Evolutionary conservation across 2,329 filamentous ascomycete species (phyloP).

Genomic region (Setomelanomma holmii): DNA sequence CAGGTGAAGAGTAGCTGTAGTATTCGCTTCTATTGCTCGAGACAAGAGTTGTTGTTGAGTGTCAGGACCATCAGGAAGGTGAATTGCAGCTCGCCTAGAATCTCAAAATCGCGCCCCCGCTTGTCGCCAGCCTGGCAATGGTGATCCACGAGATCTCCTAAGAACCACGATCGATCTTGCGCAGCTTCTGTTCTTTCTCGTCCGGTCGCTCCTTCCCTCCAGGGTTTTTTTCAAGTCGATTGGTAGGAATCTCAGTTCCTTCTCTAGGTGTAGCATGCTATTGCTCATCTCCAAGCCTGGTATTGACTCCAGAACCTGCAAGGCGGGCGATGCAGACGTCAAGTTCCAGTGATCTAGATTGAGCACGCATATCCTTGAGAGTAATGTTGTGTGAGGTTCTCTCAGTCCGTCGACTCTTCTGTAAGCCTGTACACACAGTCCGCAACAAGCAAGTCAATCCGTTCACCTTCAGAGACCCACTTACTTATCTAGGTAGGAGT

Average conservation of each 20-base stretch:
- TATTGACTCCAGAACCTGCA: slow-evolving; percentile 64
- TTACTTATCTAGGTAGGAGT: too few relatives aligned
- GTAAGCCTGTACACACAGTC: too few relatives aligned
- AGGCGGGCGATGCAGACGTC: slow-evolving; percentile 64
- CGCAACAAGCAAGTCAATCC: too few relatives aligned
- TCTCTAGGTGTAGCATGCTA: slow-evolving; percentile 40
- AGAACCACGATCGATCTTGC: slow-evolving; percentile 67
- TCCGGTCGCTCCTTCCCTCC: slow-evolving; percentile 67
- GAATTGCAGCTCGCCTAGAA: slow-evolving; percentile 68
- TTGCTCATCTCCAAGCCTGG: slow-evolving; percentile 58
- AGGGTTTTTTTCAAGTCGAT: slow-evolving; percentile 68
- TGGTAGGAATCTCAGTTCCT: slow-evolving; percentile 61
- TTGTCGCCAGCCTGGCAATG: slow-evolving; percentile 45
- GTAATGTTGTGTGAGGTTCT: slow-evolving; percentile 57
- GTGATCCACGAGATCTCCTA: slow-evolving; percentile 59
- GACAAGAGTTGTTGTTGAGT: slow-evolving; percentile 69
- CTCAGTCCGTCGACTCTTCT: slow-evolving; percentile 63
- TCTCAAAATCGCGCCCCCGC: slow-evolving; percentile 37
- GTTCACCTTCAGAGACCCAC: too few relatives aligned
- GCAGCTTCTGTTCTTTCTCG: slow-evolving; percentile 68
- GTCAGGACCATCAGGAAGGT: slow-evolving; percentile 68
- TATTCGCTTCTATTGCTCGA: slow-evolving; percentile 71
- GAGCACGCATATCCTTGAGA: slow-evolving; percentile 61
- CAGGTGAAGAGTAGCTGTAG: slow-evolving; percentile 65
- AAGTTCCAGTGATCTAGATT: slow-evolving; percentile 61